These are phyloP conservation scores for Scenedesmus sp. DNA, from an alignment of 163 green algal genomes.

Conservation along the genomic window DNA sequence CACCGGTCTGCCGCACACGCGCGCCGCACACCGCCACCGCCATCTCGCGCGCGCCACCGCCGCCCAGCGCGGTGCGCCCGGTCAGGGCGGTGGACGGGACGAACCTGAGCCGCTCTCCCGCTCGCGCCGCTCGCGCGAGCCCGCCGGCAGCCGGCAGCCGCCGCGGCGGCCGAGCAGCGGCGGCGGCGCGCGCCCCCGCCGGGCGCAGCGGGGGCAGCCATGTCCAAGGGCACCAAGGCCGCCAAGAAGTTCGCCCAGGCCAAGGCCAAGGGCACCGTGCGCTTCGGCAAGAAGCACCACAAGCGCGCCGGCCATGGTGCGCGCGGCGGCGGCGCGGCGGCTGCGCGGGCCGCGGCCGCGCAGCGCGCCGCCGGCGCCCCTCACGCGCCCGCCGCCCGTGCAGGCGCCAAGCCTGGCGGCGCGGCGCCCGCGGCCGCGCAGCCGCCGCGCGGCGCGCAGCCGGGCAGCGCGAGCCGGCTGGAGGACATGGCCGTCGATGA, in stretches of 20 bases:
- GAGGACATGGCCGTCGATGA: constrained; percentile 63
- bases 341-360: no score
- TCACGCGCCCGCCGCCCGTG: no score
- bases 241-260: constrained; percentile 44
- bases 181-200: background rate
- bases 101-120: no score
- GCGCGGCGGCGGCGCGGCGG: background rate
- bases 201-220: background rate
- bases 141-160: background rate
- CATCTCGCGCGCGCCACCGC: no score
- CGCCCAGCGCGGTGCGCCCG: no score
- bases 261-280: constrained; percentile 2
- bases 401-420: background rate
- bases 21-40: no score
- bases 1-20: no score
- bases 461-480: background rate
- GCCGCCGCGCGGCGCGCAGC: background rate
- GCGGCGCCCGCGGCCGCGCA: no score
- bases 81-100: no score
- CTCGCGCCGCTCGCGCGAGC: no score
- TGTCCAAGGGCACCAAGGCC: constrained; percentile 40
- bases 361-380: no score
- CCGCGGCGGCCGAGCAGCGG: constrained; percentile 6
- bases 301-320: background rate
- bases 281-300: constrained; percentile 15